Base-by-base conservation (phyloP, 2,329 filamentous ascomycete genomes). In the Mycosphaerella arachidis region DNA sequence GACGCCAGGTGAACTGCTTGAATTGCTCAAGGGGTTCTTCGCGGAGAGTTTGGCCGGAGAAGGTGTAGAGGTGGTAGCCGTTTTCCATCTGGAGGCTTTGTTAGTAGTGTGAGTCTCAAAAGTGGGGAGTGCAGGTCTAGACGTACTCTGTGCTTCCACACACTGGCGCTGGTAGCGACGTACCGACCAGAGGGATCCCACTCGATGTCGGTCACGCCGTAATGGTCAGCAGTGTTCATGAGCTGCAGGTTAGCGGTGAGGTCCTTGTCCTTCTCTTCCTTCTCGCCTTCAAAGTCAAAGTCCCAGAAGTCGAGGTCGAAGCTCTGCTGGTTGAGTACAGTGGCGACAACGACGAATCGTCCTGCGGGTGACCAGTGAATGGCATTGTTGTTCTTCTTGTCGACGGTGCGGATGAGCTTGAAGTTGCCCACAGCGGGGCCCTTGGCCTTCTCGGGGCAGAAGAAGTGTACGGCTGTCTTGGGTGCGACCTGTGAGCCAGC, bases 301-400 rank as follows among this genome's bases (percentile, higher is more conserved):
- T 99, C 94, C 81, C 88, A 97, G 81, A 99, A 99, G 74, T 99
- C 94, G 61, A 99, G 86, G 65, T 99, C 94, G 66, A 91, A 96
- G 78, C 88, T 93, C 77, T 96, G 91, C 74, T 92, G 88, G 71
- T 92, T 97, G 77, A 90, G 86, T 56, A 99, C 91, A 10, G 94
- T 95, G 56, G 92, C 94, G 57, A 99, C 86, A 51, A 97, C 88
- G 40, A 97, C 93, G 72, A 99, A 99, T 53, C 94, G 88, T 56
- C 94, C 94, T 76, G 88, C 91, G 27, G 94, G 94, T 20, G 92
- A 96, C 94, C 94, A 99, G 86, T 97, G 97, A 73, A 99, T 99
- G 66, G 91, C 92, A 73, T 99, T 99, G 84, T 90, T 96, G 79
- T 95, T 97, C 86, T 97, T 97, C 86, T 97, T 97, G 71, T 99